Evolutionary conservation across 805 yeast species (phyloP).

Genomic region (Spathaspora boniae): DNA sequence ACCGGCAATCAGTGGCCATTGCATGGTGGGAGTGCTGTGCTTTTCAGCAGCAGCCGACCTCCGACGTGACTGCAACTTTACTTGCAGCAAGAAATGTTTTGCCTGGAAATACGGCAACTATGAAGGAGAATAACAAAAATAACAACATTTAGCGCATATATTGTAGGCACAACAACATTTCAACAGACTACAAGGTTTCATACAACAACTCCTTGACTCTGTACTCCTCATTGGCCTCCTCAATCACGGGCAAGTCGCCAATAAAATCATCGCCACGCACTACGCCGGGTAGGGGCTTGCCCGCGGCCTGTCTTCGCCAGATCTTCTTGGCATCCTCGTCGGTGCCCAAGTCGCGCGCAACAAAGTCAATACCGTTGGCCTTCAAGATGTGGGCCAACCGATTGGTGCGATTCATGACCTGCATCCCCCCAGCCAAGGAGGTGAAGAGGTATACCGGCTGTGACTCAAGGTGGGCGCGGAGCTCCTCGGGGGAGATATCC

Average conservation of each 20-base stretch:
- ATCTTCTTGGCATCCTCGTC: conserved; percentile 81
- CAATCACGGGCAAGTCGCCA: conserved; percentile 83
- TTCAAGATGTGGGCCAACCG: conserved; percentile 68
- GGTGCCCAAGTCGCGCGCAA: conserved; percentile 77
- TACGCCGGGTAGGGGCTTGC: conserved; percentile 78
- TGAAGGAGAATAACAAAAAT: no score
- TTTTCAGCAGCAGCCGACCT: no score
- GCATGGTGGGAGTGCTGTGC: no score
- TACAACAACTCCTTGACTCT: conserved; percentile 59
- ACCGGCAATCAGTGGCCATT: no score
- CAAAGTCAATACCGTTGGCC: conserved; percentile 67
- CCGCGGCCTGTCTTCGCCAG: conserved; percentile 74
- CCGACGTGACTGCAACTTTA: no score
- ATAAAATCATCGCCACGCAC: conserved; percentile 78
- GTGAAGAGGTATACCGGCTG: conserved; percentile 75
- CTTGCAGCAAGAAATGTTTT: no score
- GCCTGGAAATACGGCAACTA: no score
- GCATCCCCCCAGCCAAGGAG: conserved; percentile 84
- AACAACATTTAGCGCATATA: no score
- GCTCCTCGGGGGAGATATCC: conserved; percentile 39
- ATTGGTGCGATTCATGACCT: conserved; percentile 73
- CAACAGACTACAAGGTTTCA: conserved; percentile 46
- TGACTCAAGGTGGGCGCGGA: conserved; percentile 40
- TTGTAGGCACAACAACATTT: not conserved
- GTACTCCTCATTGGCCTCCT: conserved; percentile 81